Base-by-base conservation (phyloP, 139 green algal species). In the Picochlorum sp. region DNA sequence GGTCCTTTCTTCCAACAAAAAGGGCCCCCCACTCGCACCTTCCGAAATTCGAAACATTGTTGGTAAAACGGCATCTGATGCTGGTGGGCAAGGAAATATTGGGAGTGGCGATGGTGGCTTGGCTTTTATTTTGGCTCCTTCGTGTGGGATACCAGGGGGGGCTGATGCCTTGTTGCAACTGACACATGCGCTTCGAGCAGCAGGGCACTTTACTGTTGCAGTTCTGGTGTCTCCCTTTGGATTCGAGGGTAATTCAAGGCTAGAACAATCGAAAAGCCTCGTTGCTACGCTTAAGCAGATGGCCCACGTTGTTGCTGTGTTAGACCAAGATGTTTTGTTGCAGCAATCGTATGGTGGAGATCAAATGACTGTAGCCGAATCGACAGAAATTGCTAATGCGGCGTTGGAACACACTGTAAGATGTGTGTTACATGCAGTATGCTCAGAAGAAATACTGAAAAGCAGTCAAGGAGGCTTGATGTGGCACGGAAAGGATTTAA, bases 331-430 rank as follows among this genome's bases (percentile, higher is more conserved):
- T 22, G 36, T 75, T 51, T 36, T 74, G 30, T 59, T 65, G 54
- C 63, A 74, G 44, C 39, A 47, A 20, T 59, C 55, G 5, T 61
- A 64, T 43, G 59, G 44, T 14, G 45, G 39, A 33, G 7, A 47
- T 16, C 74, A 85, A 57, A 72, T 93, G 57, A 91, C 83, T 1
- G 76, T 93, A 50, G 60, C 68, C 1, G 62, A 93, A 41, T 83
- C 85, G 9, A 79, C 74, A 7, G 67, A 70, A 24, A 89, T 93
- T 33, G 77, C 85, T 1, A 81, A 93, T 74, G 86, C 74, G 33
- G 85, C 85, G 14, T 70, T 93, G 61, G 84, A 87, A 64, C 75
- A 86, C 55, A 85, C 70, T 9, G 81, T 85, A 58, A 68, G 78
- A n/a, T 72, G 68, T 20, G 65, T 89, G 3, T 36, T 88, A 51